A percentile compares a stretch with the other conserved stretches of the same genome.
Conservation (phyloP, 148 eudicot genomes). For the Camellia granthamiana region DNA sequence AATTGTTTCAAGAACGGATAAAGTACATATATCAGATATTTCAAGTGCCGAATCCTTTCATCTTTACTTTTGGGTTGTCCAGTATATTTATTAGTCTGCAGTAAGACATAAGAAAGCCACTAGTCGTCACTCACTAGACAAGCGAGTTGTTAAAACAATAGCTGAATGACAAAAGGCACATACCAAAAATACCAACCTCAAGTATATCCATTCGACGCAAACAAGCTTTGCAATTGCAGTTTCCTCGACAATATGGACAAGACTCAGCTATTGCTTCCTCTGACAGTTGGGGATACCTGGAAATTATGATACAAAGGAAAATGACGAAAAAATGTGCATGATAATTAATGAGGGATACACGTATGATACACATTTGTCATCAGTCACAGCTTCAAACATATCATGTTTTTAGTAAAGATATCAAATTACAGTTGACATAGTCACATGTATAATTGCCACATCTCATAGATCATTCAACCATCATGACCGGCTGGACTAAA, state of each 20-base stretch:
- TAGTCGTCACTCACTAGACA: background rate
- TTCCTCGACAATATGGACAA: constrained; percentile 55
- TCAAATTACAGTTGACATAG: background rate
- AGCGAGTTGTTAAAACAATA: background rate
- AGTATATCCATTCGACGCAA: constrained; percentile 34
- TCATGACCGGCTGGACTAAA: background rate
- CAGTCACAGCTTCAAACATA: background rate
- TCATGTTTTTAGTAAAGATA: background rate
- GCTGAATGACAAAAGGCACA: background rate
- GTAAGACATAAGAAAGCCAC: background rate
- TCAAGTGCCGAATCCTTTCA: constrained; percentile 30
- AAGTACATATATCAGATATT: constrained; percentile 35
- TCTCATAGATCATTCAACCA: background rate
- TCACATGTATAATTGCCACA: background rate
- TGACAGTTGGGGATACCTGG: constrained; percentile 53
- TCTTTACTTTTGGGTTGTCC: constrained; percentile 21
- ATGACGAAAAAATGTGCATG: background rate
- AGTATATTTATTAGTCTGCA: constrained; percentile 15
- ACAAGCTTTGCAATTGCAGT: constrained; percentile 69
- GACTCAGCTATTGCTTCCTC: constrained; percentile 47
- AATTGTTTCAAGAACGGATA: constrained; percentile 49
- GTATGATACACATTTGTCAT: background rate
- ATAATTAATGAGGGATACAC: background rate
- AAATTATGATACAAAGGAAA: background rate
- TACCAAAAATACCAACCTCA: constrained; percentile 21